A percentile compares a stretch with the other conserved stretches of the same genome.
These are phyloP conservation scores for Candolleomyces efflorescens DNA, from an alignment of 768 basidiomycete species.

Conservation along the genomic window DNA sequence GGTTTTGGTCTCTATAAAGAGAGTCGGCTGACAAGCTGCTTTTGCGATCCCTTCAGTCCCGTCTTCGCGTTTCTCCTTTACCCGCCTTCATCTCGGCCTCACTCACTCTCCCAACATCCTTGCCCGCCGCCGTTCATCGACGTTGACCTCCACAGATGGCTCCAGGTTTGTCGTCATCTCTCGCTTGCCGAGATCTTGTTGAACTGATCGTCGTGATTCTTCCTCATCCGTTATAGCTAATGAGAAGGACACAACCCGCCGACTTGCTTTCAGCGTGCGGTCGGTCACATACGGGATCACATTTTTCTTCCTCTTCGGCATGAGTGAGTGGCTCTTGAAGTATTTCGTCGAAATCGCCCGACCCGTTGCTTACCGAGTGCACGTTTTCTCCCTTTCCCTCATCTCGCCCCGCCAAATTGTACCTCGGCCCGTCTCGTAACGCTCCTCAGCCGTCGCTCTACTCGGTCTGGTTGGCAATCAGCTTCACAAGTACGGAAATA, in stretches of 20 bases:
- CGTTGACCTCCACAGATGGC: no score
- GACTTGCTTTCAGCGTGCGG: neutral
- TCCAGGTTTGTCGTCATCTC: no score
- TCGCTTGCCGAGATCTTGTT: no score
- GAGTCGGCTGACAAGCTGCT: no score
- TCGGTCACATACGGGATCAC: constrained; percentile 16
- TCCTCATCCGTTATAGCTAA: no score
- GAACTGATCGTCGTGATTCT: no score
- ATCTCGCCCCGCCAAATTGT: neutral
- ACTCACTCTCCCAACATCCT: no score
- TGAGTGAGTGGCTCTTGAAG: constrained; percentile 18
- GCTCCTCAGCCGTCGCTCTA: constrained; percentile 18
- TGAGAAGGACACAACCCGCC: neutral
- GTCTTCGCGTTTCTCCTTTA: no score
- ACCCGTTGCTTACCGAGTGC: neutral
- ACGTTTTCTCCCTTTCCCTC: neutral
- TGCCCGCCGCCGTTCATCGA: no score
- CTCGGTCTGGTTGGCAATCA: constrained; percentile 27
- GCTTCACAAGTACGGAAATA: constrained; percentile 26
- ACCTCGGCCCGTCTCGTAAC: neutral
- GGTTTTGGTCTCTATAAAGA: no score
- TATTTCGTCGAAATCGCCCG: neutral
- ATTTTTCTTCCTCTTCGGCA: constrained; percentile 22
- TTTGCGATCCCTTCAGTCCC: no score
- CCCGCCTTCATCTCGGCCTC: no score